Evolutionary conservation across 805 yeast genomes (phyloP).

Genomic region (Dipodascus albidus): DNA sequence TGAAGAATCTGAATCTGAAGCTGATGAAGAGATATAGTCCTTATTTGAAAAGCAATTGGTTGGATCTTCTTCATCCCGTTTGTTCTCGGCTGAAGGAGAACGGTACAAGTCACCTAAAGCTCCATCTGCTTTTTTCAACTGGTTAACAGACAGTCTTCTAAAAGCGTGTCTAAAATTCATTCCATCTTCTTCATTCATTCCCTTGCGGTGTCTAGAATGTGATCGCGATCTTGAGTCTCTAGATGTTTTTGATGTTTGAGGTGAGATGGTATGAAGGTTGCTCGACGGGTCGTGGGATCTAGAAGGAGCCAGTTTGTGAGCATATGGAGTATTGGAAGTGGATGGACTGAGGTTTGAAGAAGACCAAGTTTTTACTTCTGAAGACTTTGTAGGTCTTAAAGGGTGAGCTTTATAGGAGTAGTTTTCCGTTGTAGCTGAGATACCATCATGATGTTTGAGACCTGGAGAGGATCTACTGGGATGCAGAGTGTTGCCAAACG

Average conservation of each 20-base stretch:
- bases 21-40: constrained; percentile 27
- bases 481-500: background rate
- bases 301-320: background rate
- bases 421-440: too few relatives aligned
- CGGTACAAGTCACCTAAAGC: constrained; percentile 1
- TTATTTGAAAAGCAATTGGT: constrained; percentile 27
- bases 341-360: background rate
- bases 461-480: background rate
- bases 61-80: constrained; percentile 29
- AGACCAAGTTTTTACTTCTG: background rate
- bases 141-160: background rate
- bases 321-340: background rate
- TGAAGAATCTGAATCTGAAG: constrained; percentile 17
- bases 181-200: background rate
- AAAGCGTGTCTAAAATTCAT: background rate
- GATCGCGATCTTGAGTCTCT: background rate
- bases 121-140: background rate
- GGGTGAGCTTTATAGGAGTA: background rate
- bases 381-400: background rate
- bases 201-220: background rate
- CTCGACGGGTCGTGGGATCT: background rate
- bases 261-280: background rate
- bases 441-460: background rate
- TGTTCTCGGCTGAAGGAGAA: constrained; percentile 5
- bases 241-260: background rate